Percentiles rank a stretch among this genome's conserved stretches.
These are phyloP conservation scores for Neofusicoccum parvum DNA, from an alignment of 2,329 filamentous ascomycete genomes.

Conservation along the genomic window DNA sequence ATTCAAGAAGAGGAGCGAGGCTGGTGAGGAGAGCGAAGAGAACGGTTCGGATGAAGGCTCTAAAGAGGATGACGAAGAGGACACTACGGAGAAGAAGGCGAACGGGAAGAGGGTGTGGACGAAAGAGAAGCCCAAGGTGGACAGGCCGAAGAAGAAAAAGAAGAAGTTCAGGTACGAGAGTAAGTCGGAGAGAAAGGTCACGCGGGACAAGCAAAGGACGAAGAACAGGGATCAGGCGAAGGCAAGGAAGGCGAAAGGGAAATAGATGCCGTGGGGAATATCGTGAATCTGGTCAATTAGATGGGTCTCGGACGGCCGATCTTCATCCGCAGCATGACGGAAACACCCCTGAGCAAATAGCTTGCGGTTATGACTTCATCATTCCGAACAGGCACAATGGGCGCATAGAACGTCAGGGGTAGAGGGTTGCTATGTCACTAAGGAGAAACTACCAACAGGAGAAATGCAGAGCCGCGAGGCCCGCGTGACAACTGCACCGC, in stretches of 20 bases:
- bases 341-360: not conserved
- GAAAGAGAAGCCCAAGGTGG: slow-evolving; percentile 54
- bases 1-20: slow-evolving; percentile 58
- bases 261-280: not conserved
- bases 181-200: slow-evolving; percentile 74
- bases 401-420: slow-evolving; percentile 13
- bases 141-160: slow-evolving; percentile 73
- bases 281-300: not conserved
- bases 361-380: slow-evolving; percentile 3
- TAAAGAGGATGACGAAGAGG: slow-evolving; percentile 34
- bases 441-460: slow-evolving; percentile 26
- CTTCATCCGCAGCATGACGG: not conserved
- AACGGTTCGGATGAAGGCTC: slow-evolving; percentile 27
- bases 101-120: slow-evolving; percentile 50
- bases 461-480: slow-evolving; percentile 18
- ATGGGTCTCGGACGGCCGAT: not conserved
- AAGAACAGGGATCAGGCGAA: slow-evolving; percentile 73
- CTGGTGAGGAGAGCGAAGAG: slow-evolving; percentile 36
- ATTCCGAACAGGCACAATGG: not conserved
- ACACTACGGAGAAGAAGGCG: slow-evolving; percentile 46
- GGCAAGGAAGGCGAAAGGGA: slow-evolving; percentile 44
- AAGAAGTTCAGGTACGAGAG: slow-evolving; percentile 91
- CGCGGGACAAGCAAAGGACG: slow-evolving; percentile 63
- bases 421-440: slow-evolving; percentile 22
- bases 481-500: slow-evolving; percentile 3